Evolutionary conservation across 1,284 basidiomycete species (phyloP).

Genomic region (Inonotus obliquus): DNA sequence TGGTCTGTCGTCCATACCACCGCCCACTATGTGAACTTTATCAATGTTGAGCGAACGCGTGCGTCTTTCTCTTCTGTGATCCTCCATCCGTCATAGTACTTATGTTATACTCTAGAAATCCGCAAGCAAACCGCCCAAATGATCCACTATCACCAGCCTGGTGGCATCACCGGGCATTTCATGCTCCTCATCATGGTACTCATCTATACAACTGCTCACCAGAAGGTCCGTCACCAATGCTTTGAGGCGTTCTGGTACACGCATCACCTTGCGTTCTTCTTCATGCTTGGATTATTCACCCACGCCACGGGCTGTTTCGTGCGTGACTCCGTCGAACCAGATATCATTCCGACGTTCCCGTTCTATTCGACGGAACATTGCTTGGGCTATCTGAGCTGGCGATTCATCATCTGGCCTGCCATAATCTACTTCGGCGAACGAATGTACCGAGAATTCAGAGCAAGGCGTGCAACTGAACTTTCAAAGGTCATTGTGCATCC

Average conservation of each 20-base stretch:
- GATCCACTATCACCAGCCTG: constrained; percentile 83
- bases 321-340: constrained; percentile 69
- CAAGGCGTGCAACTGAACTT: constrained; percentile 67
- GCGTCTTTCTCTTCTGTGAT: constrained; percentile 27
- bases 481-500: constrained; percentile 80
- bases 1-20: constrained; percentile 85
- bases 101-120: constrained; percentile 51
- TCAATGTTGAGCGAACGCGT: constrained; percentile 81
- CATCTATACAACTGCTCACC: constrained; percentile 82
- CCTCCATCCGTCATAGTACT: not conserved
- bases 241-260: constrained; percentile 95
- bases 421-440: constrained; percentile 84
- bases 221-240: constrained; percentile 77
- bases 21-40: constrained; percentile 88
- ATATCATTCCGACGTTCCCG: constrained; percentile 63
- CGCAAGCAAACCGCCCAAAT: constrained; percentile 68
- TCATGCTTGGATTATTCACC: constrained; percentile 82
- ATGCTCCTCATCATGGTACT: constrained; percentile 86
- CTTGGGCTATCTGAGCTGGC: constrained; percentile 83
- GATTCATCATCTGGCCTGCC: constrained; percentile 83
- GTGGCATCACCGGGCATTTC: constrained; percentile 85
- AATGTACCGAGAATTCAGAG: constrained; percentile 74
- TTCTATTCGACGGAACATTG: constrained; percentile 82
- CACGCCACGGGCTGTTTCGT: constrained; percentile 93
- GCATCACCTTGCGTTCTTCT: constrained; percentile 88